Base-by-base conservation (phyloP, 2,329 filamentous ascomycete genomes). In the Fusarium mexicanum region DNA sequence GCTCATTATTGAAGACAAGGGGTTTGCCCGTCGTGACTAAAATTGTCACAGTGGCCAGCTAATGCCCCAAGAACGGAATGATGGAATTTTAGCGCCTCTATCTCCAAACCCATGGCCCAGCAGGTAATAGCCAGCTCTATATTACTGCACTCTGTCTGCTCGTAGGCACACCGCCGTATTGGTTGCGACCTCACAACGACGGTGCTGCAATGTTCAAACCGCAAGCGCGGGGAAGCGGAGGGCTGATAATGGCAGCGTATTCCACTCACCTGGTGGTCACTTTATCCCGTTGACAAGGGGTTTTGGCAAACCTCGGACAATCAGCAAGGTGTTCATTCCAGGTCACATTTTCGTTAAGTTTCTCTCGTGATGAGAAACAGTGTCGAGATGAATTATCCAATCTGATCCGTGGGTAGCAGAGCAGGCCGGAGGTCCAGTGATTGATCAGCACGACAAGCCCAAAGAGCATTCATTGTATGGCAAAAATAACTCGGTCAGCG, bases 151-250 rank as follows among this genome's bases (percentile, higher is more conserved):
- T 62, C 50, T 53, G 29, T 29, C 54, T 58, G 58, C 50, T 63
- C 64, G 59, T 59, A 55, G 55, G 73, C 76, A 78, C 76, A 78
- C 74, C 76, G 76, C 74, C 72, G 76, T 43, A 65, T 61, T 64
- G 64, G 44, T 50, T 73, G 50, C 70, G 51, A 66, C 73, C 63
- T 74, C 58, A 35, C 67, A 60, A 61, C 50, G 68, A 48, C 53
- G 33, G 38, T 37, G 55, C 58, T 68, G 48, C 68, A 53, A 38
- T 46, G 64, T 60, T 35, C 40, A 29, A 61, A 31, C n/a, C 53
- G 65, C 72, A 53, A 47, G 61, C 57, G 72, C 69, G 72, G 72
- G 72, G 72, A 75, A 74, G 46, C 66, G 66, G 64, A 67, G 63
- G 54, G 63, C 53, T 44, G 60, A 63, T 46, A 64, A 48, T 38